Base-by-base conservation (phyloP, 2,329 filamentous ascomycete species). In the Corynespora cassiicola region DNA sequence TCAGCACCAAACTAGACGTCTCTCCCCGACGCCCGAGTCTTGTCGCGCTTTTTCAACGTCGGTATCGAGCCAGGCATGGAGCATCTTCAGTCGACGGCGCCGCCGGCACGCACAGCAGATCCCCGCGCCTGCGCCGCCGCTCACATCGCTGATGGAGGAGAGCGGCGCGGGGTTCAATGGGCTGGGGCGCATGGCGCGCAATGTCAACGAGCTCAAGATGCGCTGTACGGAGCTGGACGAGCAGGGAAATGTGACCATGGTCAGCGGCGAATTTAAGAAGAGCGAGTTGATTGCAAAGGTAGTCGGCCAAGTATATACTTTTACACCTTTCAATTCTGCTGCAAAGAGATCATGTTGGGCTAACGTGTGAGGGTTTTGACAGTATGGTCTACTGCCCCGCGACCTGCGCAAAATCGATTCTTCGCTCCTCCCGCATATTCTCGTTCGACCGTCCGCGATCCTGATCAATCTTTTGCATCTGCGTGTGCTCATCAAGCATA, bases 361-460 rank as follows among this genome's bases (percentile, higher is more conserved):
- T n/a, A n/a, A n/a, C n/a, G n/a, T n/a, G n/a, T n/a, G 16, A 29
- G 25, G 14, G 19, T 20, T 12, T 9, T 19, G 42, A 52, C 51
- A 92, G 88, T 96, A 96, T 65, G 91, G 91, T 26, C 80, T 97
- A 17, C 80, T 96, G 31, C 92, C 94, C 39, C 91, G 94, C 46
- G 94, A 99, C 75, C 77, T 99, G 39, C 88, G 94, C 58, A 99
- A 99, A 72, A 96, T 99, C 61, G 94, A 99, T 68, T 96, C 91
- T 10, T 96, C 90, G 42, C 88, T 95, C 45, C 81, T 99, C 15
- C 94, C 94, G 7, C 91, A 96, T 62, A 97, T 99, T 40, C 85
- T 97, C 50, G 85, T 99, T 50, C 90, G 94, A 21, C 90, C 90
- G 6, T 91, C 88, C 6, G 90, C 92, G 4, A 97, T 99, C 48